These are phyloP conservation scores for Emmonsia crescens DNA, from an alignment of 2,329 filamentous ascomycete species.

Conservation along the genomic window DNA sequence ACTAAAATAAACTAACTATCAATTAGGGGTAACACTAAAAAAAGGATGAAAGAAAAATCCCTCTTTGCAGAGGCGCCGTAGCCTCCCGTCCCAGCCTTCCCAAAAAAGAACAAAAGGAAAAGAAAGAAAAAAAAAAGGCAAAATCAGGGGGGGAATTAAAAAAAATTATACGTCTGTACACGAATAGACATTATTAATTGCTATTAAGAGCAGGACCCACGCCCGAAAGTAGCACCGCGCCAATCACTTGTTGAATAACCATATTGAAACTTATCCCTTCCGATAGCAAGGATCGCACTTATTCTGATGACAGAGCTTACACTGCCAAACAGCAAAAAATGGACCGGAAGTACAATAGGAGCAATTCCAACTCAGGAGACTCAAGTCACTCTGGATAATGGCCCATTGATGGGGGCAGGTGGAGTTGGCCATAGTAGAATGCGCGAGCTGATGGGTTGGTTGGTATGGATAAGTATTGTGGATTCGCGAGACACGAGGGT, in stretches of 20 bases:
- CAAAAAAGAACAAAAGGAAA: too few species aligned
- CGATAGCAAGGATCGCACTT: conserved; percentile 31
- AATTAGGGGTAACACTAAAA: too few species aligned
- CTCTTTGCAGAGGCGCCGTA: too few species aligned
- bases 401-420: conserved; percentile 22
- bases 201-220: not conserved
- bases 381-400: conserved; percentile 22
- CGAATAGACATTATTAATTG: not conserved
- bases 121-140: not conserved
- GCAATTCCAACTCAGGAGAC: conserved; percentile 27
- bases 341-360: conserved; percentile 32
- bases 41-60: too few species aligned
- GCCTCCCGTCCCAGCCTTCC: too few species aligned
- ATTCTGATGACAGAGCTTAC: conserved; percentile 31
- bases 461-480: not conserved
- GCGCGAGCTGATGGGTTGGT: not conserved
- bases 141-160: not conserved
- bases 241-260: not conserved
- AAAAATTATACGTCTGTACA: too few species aligned
- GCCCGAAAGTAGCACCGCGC: not conserved
- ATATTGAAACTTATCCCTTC: not conserved
- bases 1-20: too few species aligned
- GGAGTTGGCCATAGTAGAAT: not conserved
- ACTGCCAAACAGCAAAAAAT: conserved; percentile 33
- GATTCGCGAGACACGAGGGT: not conserved